phyloP scores from a whole-genome alignment of 768 basidiomycete genomes.

The Porphyrellus cyaneotinctus region DNA sequence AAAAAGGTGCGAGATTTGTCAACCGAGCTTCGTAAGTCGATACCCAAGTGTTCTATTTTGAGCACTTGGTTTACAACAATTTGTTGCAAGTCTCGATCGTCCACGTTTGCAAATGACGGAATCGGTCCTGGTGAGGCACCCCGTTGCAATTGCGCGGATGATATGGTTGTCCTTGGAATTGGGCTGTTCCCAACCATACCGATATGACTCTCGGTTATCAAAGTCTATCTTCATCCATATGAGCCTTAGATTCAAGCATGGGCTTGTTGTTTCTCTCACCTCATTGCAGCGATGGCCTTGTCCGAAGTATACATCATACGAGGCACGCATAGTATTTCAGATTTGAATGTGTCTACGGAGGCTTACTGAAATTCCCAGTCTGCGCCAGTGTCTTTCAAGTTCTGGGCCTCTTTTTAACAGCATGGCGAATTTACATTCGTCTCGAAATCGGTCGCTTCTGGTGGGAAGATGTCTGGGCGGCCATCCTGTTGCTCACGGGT shows the following conservation, averaged over 20 bases:
- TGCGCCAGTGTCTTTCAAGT: constrained; percentile 8
- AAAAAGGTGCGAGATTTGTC: no score
- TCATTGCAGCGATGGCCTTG: background rate
- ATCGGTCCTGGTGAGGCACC: no score
- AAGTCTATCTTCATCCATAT: constrained; percentile 6
- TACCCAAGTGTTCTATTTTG: no score
- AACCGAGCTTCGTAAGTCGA: no score
- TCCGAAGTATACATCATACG: constrained; percentile 3
- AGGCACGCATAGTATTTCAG: background rate
- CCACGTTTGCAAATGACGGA: no score
- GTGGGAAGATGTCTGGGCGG: background rate
- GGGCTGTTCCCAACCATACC: background rate
- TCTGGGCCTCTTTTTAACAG: constrained; percentile 13
- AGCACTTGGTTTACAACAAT: no score
- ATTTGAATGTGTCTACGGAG: background rate
- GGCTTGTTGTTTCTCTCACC: background rate
- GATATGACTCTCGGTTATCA: constrained; percentile 3
- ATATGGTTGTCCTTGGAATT: background rate
- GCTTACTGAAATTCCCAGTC: constrained; percentile 4
- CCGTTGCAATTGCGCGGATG: background rate
- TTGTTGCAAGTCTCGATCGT: no score
- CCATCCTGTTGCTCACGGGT: background rate
- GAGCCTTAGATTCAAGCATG: background rate
- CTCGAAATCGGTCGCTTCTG: background rate
- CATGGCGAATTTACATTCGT: constrained; percentile 19